Conservation (phyloP, 164 flowering plant genomes). For the Buxus sempervirens region DNA sequence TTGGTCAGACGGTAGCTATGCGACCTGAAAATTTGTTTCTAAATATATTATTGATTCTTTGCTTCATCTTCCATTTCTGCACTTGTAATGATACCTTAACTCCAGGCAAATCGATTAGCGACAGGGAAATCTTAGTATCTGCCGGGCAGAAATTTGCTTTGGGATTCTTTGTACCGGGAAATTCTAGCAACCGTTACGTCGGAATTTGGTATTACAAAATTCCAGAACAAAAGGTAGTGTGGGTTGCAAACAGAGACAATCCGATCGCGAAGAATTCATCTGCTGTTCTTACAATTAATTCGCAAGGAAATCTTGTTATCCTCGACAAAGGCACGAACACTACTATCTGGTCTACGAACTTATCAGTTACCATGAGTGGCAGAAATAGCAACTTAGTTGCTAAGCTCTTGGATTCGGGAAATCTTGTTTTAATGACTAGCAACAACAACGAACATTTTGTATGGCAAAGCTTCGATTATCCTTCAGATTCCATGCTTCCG, state of each 20-base stretch:
- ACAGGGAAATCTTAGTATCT: not conserved
- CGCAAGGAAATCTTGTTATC: not conserved
- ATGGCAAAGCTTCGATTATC: conserved; percentile 21
- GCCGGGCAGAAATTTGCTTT: not conserved
- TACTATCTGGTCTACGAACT: not conserved
- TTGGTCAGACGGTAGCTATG: no score
- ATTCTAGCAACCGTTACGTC: conserved; percentile 10
- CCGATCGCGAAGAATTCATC: not conserved
- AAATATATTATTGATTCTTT: no score
- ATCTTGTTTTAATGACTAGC: not conserved
- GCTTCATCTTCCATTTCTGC: not conserved
- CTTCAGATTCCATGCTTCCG: conserved; percentile 1
- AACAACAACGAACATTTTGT: not conserved
- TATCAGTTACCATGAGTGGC: not conserved
- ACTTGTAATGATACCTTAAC: not conserved
- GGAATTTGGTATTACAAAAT: conserved; percentile 17
- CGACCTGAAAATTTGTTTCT: no score
- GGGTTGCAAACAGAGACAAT: conserved; percentile 15
- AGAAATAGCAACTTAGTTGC: not conserved
- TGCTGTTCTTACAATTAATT: not conserved
- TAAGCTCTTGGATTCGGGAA: conserved; percentile 13
- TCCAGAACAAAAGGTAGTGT: not conserved
- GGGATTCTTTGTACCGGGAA: conserved; percentile 11
- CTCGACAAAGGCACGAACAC: not conserved
- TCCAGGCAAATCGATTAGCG: not conserved